Evolutionary conservation across 352 stramenopile genomes (phyloP), one percentile per base, ranked within the genome.

Genomic region (Phytophthora chlamydospora): DNA sequence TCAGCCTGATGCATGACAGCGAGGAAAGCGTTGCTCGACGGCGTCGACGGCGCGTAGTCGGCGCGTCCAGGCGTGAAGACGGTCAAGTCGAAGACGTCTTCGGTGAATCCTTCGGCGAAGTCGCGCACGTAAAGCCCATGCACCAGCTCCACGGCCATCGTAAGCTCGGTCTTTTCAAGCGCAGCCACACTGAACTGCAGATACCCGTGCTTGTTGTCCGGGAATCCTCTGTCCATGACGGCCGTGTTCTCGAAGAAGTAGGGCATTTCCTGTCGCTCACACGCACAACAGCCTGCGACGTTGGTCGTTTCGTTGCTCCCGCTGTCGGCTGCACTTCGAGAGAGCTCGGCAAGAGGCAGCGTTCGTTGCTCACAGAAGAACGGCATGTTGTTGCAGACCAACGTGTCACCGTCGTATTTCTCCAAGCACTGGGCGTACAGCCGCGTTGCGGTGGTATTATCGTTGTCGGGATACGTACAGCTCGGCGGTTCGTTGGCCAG

Each of bases 171-270:
- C 31, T 83, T 62, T 34, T 81, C 80, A 6, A 98, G 54, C 0
- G 91, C 89, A 16, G 80, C 66, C 33, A 99, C 77, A 39, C 80
- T 90, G 43, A 98, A 87, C 68, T 98, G 95, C 11, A 99, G 60
- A 34, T 96, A 85, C 0, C 78, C 79, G 73, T 99, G 96, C 67
- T 98, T 99, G 71, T 98, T 96, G 62, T 99, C 96, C 1, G 89
- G 88, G 56, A 88, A 98, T 7, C 96, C 93, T 40, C 85, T 66
- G 32, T 96, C 76, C 16, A 47, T 41, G 1, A 53, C 42, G 14
- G 24, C 46, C 17, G 76, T 83, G 39, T 88, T 73, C 19, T 88
- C 71, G 60, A 99, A 98, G 62, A 87, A 98, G 38, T 85, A 85
- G 1, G 95, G 92, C 79, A 98, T 92, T 53, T 88, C 63, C 41